Evolutionary conservation across 2,329 filamentous ascomycete species (phyloP).

Genomic region (Colletotrichum paranaense): DNA sequence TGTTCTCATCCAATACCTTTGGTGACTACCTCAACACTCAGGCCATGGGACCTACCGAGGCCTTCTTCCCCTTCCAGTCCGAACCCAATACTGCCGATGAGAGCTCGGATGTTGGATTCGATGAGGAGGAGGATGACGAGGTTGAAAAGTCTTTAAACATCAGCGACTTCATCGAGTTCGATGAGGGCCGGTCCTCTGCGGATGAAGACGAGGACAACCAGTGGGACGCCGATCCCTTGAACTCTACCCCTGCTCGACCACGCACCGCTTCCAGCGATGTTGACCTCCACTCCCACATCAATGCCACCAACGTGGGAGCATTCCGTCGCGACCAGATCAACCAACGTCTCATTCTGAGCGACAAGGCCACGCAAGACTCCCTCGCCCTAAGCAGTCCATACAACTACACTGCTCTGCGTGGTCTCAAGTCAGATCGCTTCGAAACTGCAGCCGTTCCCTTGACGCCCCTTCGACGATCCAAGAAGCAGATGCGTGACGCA

Average conservation of each 20-base stretch:
- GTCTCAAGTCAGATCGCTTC: constrained; percentile 74
- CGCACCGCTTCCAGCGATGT: constrained; percentile 61
- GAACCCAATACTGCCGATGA: constrained; percentile 68
- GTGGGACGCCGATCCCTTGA: constrained; percentile 59
- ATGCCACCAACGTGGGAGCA: constrained; percentile 76
- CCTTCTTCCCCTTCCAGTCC: constrained; percentile 77
- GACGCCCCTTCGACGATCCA: constrained; percentile 72
- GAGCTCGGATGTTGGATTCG: constrained; percentile 53
- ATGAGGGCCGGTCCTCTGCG: constrained; percentile 67
- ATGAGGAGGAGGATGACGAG: constrained; percentile 71
- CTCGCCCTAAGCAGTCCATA: constrained; percentile 71
- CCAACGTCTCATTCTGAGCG: constrained; percentile 69
- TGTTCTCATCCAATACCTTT: constrained; percentile 68
- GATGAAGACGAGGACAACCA: constrained; percentile 67
- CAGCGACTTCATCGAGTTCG: constrained; percentile 79
- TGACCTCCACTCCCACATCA: constrained; percentile 68
- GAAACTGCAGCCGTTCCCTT: constrained; percentile 75
- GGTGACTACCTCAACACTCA: constrained; percentile 71
- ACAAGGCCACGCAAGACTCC: constrained; percentile 70
- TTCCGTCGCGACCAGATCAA: constrained; percentile 79
- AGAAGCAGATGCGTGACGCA: constrained; percentile 56
- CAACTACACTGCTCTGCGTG: constrained; percentile 69
- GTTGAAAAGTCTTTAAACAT: constrained; percentile 73
- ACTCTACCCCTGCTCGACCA: constrained; percentile 63
- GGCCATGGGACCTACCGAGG: constrained; percentile 78